These are phyloP conservation scores for Cladosporium austrohemisphaericum DNA, from an alignment of 2,329 filamentous ascomycete species.

Conservation along the genomic window DNA sequence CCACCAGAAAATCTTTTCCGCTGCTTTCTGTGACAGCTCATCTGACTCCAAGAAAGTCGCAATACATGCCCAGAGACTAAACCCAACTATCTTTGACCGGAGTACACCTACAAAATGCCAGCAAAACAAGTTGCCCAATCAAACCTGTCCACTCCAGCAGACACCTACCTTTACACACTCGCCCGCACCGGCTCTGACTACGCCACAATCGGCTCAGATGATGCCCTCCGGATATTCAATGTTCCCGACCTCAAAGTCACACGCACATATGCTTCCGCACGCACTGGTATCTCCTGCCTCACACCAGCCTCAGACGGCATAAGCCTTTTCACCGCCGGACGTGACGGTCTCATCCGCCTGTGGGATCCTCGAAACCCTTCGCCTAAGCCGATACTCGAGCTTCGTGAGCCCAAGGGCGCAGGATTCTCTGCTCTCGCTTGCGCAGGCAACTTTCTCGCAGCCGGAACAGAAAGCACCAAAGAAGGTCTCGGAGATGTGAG, in stretches of 20 bases:
- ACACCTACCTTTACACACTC: conserved; percentile 56
- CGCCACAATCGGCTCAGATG: conserved; percentile 65
- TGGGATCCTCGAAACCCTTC: conserved; percentile 46
- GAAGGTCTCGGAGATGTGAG: conserved; percentile 38
- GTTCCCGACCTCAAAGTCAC: conserved; percentile 53
- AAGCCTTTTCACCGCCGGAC: conserved; percentile 62
- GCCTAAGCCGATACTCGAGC: conserved; percentile 48
- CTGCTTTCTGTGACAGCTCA: too few relatives aligned
- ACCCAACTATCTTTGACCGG: not conserved
- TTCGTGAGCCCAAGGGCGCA: conserved; percentile 43
- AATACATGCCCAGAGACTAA: not conserved
- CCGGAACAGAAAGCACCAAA: conserved; percentile 61
- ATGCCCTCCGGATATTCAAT: conserved; percentile 64
- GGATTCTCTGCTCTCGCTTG: conserved; percentile 65
- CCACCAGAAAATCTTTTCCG: too few relatives aligned
- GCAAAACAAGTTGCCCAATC: conserved; percentile 20
- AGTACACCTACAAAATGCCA: not conserved
- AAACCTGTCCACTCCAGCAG: conserved; percentile 18
- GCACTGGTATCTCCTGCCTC: conserved; percentile 63
- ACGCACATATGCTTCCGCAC: conserved; percentile 49
- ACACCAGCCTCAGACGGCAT: conserved; percentile 38
- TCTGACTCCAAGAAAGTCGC: not conserved
- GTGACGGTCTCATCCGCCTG: conserved; percentile 59
- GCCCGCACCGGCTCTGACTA: conserved; percentile 42
- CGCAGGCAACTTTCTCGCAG: conserved; percentile 59